A percentile compares a stretch with the other conserved stretches of the same genome.
Conservation (phyloP, 192 early-diverging fungal genomes). For the Linnemannia zychae region DNA sequence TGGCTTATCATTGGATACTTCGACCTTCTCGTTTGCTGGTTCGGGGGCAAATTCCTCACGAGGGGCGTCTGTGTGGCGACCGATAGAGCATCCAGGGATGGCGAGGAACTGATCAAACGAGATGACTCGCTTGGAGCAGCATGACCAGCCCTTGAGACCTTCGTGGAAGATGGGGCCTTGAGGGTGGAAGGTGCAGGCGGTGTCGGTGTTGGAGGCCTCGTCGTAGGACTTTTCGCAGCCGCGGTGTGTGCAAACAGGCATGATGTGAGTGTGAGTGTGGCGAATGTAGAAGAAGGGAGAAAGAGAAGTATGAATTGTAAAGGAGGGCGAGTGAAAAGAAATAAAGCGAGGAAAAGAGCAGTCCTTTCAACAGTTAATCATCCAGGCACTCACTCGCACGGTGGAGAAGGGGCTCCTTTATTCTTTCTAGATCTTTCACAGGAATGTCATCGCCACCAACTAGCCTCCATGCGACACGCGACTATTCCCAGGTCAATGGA, state of each 20-base stretch:
- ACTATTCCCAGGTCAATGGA: slow-evolving; percentile 25
- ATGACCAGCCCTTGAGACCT: slow-evolving; percentile 95
- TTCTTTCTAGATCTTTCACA: slow-evolving; percentile 32
- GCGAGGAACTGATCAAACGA: slow-evolving; percentile 95
- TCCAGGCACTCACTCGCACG: background rate
- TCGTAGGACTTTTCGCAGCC: slow-evolving; percentile 92
- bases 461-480: slow-evolving; percentile 28
- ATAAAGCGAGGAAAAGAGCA: background rate
- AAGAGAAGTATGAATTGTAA: background rate
- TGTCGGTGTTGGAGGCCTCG: slow-evolving; percentile 78
- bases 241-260: slow-evolving; percentile 78
- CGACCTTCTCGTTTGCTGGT: slow-evolving; percentile 34
- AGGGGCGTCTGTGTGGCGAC: slow-evolving; percentile 70
- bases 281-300: background rate
- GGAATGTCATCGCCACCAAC: slow-evolving; percentile 14
- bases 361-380: background rate
- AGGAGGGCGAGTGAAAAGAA: background rate
- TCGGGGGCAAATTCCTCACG: slow-evolving; percentile 46
- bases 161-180: slow-evolving; percentile 96
- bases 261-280: slow-evolving; percentile 27
- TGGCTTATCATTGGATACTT: slow-evolving; percentile 26
- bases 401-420: background rate
- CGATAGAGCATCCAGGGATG: slow-evolving; percentile 87
- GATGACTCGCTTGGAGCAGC: slow-evolving; percentile 90
- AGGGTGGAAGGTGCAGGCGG: slow-evolving; percentile 90